These are phyloP conservation scores for Syncephalastrum sp. DNA, from an alignment of 371 early-diverging fungal species.

Conservation along the genomic window DNA sequence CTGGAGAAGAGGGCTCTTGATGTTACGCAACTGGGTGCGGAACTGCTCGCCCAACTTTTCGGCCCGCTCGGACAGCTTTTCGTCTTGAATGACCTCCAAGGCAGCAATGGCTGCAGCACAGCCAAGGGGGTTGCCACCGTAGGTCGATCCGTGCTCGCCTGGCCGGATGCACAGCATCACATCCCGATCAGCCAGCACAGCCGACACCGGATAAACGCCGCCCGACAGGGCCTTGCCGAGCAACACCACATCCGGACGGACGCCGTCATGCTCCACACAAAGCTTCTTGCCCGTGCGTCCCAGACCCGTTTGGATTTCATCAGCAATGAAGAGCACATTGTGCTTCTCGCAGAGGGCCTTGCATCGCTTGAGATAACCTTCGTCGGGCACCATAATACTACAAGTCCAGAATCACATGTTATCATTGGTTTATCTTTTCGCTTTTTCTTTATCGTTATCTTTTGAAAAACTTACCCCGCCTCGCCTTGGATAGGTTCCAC, in stretches of 20 bases:
- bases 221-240: conserved; percentile 97
- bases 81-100: conserved; percentile 92
- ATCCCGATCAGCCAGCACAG: conserved; percentile 86
- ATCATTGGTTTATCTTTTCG: conserved; percentile 1
- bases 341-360: conserved; percentile 93
- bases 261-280: conserved; percentile 85
- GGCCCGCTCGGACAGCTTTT: conserved; percentile 82
- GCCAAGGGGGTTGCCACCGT: conserved; percentile 96
- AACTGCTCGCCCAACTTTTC: conserved; percentile 79
- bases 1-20: conserved; percentile 76
- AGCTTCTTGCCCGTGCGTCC: conserved; percentile 94
- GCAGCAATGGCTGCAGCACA: conserved; percentile 95
- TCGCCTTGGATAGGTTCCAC: conserved; percentile 99
- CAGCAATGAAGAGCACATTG: conserved; percentile 95
- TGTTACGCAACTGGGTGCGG: conserved; percentile 68
- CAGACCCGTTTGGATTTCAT: conserved; percentile 98
- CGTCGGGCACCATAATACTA: conserved; percentile 90
- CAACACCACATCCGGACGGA: conserved; percentile 92
- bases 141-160: conserved; percentile 97
- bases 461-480: conserved; percentile 65
- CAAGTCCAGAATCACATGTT: neutral
- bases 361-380: conserved; percentile 83
- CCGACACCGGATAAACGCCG: conserved; percentile 94
- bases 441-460: neutral
- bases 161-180: conserved; percentile 93